Percentiles rank a stretch among this genome's conserved stretches.
Conservation (phyloP, 768 basidiomycete genomes). For the Naematelia encephala region DNA sequence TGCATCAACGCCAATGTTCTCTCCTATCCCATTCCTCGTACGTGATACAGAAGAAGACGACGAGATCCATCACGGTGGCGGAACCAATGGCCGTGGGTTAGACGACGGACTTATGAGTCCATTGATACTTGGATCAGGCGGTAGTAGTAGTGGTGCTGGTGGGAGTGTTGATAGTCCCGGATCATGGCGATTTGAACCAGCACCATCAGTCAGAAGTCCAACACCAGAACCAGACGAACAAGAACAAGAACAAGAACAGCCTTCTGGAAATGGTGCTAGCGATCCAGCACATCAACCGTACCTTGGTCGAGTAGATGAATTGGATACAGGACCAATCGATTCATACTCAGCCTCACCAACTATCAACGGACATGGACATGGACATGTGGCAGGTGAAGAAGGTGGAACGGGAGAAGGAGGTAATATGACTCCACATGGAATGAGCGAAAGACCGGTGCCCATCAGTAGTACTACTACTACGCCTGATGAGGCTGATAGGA, state of each 20-base stretch:
- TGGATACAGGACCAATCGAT: slow-evolving; percentile 47
- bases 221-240: slow-evolving; percentile 36
- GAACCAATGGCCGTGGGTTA: not conserved
- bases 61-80: not conserved
- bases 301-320: slow-evolving; percentile 49
- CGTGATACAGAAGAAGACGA: slow-evolving; percentile 4
- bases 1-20: slow-evolving; percentile 48
- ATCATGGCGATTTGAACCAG: slow-evolving; percentile 1
- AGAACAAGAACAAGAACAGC: not conserved
- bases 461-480: slow-evolving; percentile 42
- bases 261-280: not conserved
- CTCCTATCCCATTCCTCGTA: slow-evolving; percentile 50
- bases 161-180: not conserved
- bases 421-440: slow-evolving; percentile 46
- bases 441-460: slow-evolving; percentile 46
- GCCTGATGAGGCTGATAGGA: slow-evolving; percentile 18
- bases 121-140: slow-evolving; percentile 24
- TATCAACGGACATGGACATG: slow-evolving; percentile 6
- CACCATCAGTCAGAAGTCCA: slow-evolving; percentile 22
- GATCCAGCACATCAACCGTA: slow-evolving; percentile 45
- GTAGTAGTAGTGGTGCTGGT: slow-evolving; percentile 3
- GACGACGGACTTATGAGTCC: slow-evolving; percentile 32
- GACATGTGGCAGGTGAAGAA: slow-evolving; percentile 2
- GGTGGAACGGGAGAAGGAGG: slow-evolving; percentile 44
- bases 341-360: slow-evolving; percentile 6